These are phyloP conservation scores for Aspergillus vadensis DNA, from an alignment of 2,329 filamentous ascomycete species.

Conservation along the genomic window DNA sequence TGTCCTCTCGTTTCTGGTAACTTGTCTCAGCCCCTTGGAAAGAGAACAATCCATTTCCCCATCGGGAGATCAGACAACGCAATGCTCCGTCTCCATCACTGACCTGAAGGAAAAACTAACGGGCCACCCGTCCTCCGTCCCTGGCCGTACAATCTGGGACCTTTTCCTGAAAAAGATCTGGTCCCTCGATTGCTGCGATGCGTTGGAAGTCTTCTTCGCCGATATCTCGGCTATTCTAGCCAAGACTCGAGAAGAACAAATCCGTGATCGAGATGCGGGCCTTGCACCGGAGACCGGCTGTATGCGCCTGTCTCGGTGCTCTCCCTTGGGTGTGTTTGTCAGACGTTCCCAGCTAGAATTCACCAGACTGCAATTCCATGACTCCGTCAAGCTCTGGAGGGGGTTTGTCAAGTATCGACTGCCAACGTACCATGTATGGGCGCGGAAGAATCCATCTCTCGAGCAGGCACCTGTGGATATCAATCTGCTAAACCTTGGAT, in stretches of 20 bases:
- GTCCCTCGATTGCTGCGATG: conserved; percentile 79
- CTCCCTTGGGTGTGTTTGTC: conserved; percentile 79
- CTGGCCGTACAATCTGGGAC: conserved; percentile 85
- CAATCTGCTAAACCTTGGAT: conserved; percentile 61
- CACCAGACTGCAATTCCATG: conserved; percentile 74
- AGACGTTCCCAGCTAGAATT: conserved; percentile 78
- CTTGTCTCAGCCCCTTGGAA: conserved; percentile 60
- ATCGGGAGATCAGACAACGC: conserved; percentile 29
- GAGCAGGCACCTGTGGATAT: conserved; percentile 59
- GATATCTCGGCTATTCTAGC: conserved; percentile 60
- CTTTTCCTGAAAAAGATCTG: conserved; percentile 79
- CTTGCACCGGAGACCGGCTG: conserved; percentile 52
- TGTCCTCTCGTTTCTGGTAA: conserved; percentile 76
- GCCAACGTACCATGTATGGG: conserved; percentile 67
- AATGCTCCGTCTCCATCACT: conserved; percentile 42
- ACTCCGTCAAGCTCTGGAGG: conserved; percentile 77
- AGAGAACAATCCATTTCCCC: conserved; percentile 22
- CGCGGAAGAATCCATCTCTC: conserved; percentile 53
- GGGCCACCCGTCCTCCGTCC: conserved; percentile 55
- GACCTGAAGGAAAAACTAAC: conserved; percentile 53
- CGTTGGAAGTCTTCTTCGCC: conserved; percentile 75
- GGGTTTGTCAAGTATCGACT: conserved; percentile 79
- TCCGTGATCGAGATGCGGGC: conserved; percentile 57
- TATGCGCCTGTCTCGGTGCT: conserved; percentile 69
- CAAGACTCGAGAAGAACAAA: conserved; percentile 63